Evolutionary conservation across 106 monocot genomes (phyloP), one percentile per base, ranked within the genome.

Genomic region (Acorus gramineus): DNA sequence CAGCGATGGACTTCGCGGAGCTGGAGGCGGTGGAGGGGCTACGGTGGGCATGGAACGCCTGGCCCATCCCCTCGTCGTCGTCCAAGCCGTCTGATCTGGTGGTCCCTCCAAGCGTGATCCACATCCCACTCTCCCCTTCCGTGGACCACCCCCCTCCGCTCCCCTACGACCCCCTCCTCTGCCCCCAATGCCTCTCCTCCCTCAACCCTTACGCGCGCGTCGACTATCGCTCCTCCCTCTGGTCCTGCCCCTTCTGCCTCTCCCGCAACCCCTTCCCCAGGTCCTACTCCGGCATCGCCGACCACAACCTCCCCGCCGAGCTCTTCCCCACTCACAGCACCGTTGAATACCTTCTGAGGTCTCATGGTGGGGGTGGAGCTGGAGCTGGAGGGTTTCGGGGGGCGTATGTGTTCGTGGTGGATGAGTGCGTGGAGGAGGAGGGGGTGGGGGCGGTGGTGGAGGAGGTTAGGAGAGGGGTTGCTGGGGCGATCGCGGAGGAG

Each of bases 161-260:
- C 47, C 79, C 85, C 60, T 92, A 98, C 81, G 85, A 78, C 7
- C 98, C 98, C 49, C 77, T 92, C 56, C 61, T 42, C 60, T 98
- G 98, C 85, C 56, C 81, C 61, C 11, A 55, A 46, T 92, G 93
- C 82, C 13, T 66, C 46, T 74, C 82, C 49, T 63, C 55, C 10
- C 85, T 98, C 72, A 92, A 88, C 69, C 92, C 98, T 59, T 98
- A 77, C 83, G 76, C 92, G 11, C 92, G 98, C 66, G 85, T 92
- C 62, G 79, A 98, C 56, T 81, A 85, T 66, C 79, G 66, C 28
- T 70, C 76, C 44, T 73, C 85, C 65, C 51, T 79, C 64, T 98
- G 98, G 98, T 4, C 65, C 68, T 98, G 98, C 62, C 79, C 92
- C 54, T 79, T 98, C 71, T 98, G 98, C 81, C 61, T 60, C 57